Evolutionary conservation across 202 grass and related monocot genomes (phyloP).

Genomic region (Zizania palustris): DNA sequence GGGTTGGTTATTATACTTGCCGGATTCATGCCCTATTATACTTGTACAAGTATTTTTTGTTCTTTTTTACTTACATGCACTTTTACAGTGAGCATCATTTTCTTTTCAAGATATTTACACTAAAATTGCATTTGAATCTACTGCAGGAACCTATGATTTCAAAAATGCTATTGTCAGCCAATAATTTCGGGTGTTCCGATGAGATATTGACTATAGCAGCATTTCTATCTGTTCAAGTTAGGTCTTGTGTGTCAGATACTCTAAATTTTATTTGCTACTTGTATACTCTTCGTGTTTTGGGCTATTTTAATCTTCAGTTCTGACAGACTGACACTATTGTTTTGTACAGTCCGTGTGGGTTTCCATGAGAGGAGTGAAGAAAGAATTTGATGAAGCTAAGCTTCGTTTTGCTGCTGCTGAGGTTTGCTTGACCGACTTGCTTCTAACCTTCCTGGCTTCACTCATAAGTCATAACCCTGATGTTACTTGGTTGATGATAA

Average conservation of each 20-base stretch:
- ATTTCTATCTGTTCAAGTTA: constrained; percentile 93
- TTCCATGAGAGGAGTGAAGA: constrained; percentile 72
- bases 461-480: constrained; percentile 8
- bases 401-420: constrained; percentile 96
- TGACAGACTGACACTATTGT: constrained; percentile 38
- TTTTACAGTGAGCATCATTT: neutral
- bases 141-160: constrained; percentile 94
- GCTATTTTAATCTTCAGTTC: constrained; percentile 33
- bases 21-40: constrained; percentile 1
- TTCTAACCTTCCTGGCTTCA: constrained; percentile 22
- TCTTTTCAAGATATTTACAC: constrained; percentile 30
- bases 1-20: neutral
- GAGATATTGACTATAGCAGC: constrained; percentile 92
- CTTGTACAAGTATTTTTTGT: constrained; percentile 2
- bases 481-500: constrained; percentile 26
- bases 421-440: constrained; percentile 51
- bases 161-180: constrained; percentile 92
- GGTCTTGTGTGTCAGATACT: constrained; percentile 21
- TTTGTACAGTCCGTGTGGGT: constrained; percentile 84
- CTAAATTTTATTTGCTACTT: constrained; percentile 8
- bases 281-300: constrained; percentile 14
- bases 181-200: constrained; percentile 87
- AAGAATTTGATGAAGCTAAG: constrained; percentile 95
- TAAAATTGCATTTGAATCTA: constrained; percentile 24
- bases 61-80: neutral